Conservation (phyloP, 1,139 yeast genomes). For the Candida tetrigidarum region DNA sequence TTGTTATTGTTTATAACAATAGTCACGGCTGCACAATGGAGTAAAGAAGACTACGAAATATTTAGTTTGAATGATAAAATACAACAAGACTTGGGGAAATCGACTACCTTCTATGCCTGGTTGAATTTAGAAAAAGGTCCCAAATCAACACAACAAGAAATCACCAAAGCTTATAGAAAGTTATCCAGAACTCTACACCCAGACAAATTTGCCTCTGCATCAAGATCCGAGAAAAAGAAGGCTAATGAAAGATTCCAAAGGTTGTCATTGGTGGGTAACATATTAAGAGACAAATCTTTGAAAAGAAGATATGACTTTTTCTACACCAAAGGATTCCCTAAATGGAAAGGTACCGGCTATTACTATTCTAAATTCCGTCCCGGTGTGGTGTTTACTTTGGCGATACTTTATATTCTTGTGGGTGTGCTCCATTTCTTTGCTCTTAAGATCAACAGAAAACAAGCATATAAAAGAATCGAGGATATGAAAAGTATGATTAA, state of each 20-base stretch:
- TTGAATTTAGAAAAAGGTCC: slow-evolving; percentile 55
- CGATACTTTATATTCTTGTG: slow-evolving; percentile 51
- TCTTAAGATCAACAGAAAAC: slow-evolving; percentile 58
- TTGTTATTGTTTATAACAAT: slow-evolving; percentile 21
- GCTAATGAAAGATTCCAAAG: slow-evolving; percentile 71
- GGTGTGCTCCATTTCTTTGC: slow-evolving; percentile 64
- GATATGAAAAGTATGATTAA: slow-evolving; percentile 55
- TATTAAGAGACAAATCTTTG: slow-evolving; percentile 62
- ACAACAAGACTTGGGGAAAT: slow-evolving; percentile 62
- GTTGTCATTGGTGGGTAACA: slow-evolving; percentile 73
- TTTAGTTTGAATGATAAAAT: slow-evolving; percentile 75
- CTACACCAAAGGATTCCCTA: slow-evolving; percentile 84
- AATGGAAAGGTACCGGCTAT: slow-evolving; percentile 63
- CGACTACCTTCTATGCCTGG: slow-evolving; percentile 72
- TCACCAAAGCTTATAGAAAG: slow-evolving; percentile 75
- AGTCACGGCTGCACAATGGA: slow-evolving; percentile 36
- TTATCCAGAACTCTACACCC: slow-evolving; percentile 80
- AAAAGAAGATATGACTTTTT: slow-evolving; percentile 87
- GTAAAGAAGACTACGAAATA: slow-evolving; percentile 75
- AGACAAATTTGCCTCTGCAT: slow-evolving; percentile 61
- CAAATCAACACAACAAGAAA: slow-evolving; percentile 61
- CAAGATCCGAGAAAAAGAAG: slow-evolving; percentile 43
- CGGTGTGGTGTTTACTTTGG: slow-evolving; percentile 56
- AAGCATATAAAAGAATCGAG: slow-evolving; percentile 62
- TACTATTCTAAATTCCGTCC: slow-evolving; percentile 61